phyloP scores from a whole-genome alignment of 2,329 filamentous ascomycete genomes.

The Cladophialophora bantiana region DNA sequence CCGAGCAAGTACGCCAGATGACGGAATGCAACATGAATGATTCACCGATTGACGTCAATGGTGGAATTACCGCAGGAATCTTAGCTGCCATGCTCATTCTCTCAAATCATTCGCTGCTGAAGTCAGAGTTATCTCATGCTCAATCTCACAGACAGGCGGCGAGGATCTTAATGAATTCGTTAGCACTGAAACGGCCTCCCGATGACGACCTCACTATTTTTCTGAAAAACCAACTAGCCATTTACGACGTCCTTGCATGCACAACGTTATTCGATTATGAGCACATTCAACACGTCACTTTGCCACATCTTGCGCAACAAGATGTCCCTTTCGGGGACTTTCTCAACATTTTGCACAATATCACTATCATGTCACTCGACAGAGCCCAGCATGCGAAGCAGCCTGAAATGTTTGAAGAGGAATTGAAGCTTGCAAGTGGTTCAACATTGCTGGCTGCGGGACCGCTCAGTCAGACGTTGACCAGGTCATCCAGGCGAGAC shows the following conservation, averaged over 20 bases:
- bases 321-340: constrained; percentile 7
- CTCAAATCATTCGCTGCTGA: constrained; percentile 8
- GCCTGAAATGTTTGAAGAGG: background rate
- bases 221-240: constrained; percentile 13
- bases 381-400: background rate
- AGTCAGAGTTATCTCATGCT: constrained; percentile 4
- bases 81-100: constrained; percentile 5
- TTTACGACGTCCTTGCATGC: constrained; percentile 19
- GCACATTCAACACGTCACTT: constrained; percentile 6
- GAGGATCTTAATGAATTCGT: background rate
- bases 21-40: background rate
- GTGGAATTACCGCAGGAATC: background rate
- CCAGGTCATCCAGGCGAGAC: background rate
- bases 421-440: constrained; percentile 8
- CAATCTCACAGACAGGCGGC: constrained; percentile 3
- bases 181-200: background rate
- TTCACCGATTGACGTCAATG: constrained; percentile 1
- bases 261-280: constrained; percentile 16
- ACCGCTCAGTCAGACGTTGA: background rate
- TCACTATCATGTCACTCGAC: background rate
- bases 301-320: constrained; percentile 10
- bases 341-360: background rate
- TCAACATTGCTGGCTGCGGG: constrained; percentile 13
- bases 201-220: constrained; percentile 12
- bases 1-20: constrained; percentile 3